phyloP scores from a whole-genome alignment of 1,139 yeast genomes.

The Yamadazyma epiphylla region DNA sequence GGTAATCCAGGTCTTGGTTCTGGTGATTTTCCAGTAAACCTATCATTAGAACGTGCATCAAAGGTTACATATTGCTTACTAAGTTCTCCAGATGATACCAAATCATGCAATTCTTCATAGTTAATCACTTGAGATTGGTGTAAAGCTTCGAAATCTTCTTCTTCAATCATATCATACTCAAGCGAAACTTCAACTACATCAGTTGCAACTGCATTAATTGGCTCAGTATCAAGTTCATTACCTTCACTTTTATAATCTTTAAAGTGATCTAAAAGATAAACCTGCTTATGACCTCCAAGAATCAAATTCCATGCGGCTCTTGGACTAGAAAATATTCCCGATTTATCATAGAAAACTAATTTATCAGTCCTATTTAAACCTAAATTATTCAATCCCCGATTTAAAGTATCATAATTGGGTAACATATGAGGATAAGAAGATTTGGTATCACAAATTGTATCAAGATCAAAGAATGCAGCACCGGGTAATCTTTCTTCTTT shows the following conservation, averaged over 20 bases:
- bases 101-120: slow-evolving; percentile 57
- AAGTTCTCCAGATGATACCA: slow-evolving; percentile 49
- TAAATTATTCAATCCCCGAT: slow-evolving; percentile 44
- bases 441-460: slow-evolving; percentile 51
- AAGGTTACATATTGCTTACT: slow-evolving; percentile 50
- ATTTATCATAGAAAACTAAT: slow-evolving; percentile 80
- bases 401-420: slow-evolving; percentile 58
- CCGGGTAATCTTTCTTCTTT: slow-evolving; percentile 57
- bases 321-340: slow-evolving; percentile 83
- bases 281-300: slow-evolving; percentile 68
- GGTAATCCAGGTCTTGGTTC: slow-evolving; percentile 88
- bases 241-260: slow-evolving; percentile 39
- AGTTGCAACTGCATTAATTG: slow-evolving; percentile 15
- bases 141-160: slow-evolving; percentile 19
- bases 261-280: slow-evolving; percentile 61
- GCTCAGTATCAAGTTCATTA: slow-evolving; percentile 21
- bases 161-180: slow-evolving; percentile 12
- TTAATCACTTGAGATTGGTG: slow-evolving; percentile 53
- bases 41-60: slow-evolving; percentile 76
- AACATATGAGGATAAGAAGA: slow-evolving; percentile 88
- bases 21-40: slow-evolving; percentile 75
- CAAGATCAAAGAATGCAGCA: slow-evolving; percentile 80
- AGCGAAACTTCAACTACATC: slow-evolving; percentile 18
- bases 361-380: slow-evolving; percentile 49
- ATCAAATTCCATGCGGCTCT: slow-evolving; percentile 88